phyloP scores from a whole-genome alignment of 2,329 filamentous ascomycete genomes.

The Aureobasidium sp. region DNA sequence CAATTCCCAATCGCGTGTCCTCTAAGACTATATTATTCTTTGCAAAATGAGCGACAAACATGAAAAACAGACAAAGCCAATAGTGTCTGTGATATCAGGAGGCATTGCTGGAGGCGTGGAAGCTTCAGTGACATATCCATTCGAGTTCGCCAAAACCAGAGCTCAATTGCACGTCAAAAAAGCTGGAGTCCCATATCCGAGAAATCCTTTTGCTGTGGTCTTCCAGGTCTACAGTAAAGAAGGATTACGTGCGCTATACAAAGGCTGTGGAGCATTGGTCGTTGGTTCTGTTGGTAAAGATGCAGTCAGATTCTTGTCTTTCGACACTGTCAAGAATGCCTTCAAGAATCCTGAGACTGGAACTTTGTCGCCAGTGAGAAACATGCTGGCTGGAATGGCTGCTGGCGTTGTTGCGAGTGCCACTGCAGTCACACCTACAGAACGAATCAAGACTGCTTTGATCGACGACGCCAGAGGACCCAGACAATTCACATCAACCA shows the following conservation, averaged over 20 bases:
- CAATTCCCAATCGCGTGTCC: neutral
- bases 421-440: constrained; percentile 60
- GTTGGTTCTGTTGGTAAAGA: constrained; percentile 58
- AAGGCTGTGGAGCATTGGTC: constrained; percentile 54
- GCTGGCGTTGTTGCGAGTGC: constrained; percentile 56
- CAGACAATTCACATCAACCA: constrained; percentile 43
- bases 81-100: constrained; percentile 30
- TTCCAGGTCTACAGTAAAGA: constrained; percentile 48
- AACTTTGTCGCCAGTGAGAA: constrained; percentile 47
- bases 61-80: constrained; percentile 22
- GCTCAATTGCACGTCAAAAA: constrained; percentile 42
- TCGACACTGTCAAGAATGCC: constrained; percentile 56
- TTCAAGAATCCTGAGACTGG: constrained; percentile 51
- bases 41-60: constrained; percentile 3
- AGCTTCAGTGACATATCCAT: constrained; percentile 45
- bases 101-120: constrained; percentile 31
- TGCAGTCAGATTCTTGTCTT: constrained; percentile 58
- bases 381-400: constrained; percentile 57
- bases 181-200: constrained; percentile 37
- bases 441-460: constrained; percentile 61
- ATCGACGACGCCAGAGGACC: constrained; percentile 51
- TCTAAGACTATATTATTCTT: neutral
- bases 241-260: constrained; percentile 53
- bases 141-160: constrained; percentile 62
- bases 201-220: constrained; percentile 54